Evolutionary conservation across 176 grass and related monocot genomes (phyloP), one percentile per base, ranked within the genome.

Genomic region (Poa pratensis): DNA sequence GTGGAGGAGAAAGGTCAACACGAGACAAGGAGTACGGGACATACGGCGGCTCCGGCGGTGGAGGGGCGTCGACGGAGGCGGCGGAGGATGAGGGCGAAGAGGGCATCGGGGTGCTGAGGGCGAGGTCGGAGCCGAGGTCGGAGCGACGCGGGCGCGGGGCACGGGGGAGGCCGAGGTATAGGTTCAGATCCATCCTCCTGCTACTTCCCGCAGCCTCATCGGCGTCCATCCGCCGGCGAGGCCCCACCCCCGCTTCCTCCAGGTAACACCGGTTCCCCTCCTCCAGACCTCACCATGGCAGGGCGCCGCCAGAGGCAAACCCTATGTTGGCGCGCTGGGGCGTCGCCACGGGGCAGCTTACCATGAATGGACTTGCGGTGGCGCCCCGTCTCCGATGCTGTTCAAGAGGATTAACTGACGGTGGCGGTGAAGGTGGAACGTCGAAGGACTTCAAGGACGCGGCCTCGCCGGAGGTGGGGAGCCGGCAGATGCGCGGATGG

Each of bases 141-240:
- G 85, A 87, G 84, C 94, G 86, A 39, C 90, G 93, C 39, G 86
- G 86, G 64, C 93, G 96, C 16, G 90, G 94, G 26, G 86, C 86
- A 73, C 71, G 94, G 57, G 93, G 94, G 57, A 92, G 92, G 23
- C 96, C 96, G 35, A 99, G 90, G 81, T 99, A 96, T 28, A 99
- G 96, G 80, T 99, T 99, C 89, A 99, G 90, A 99, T 99, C 96
- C 96, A 99, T 96, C 84, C 85, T 91, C 79, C 89, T 88, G 50
- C 79, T 85, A 68, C 84, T 94, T 26, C 74, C 73, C 66, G 69
- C 78, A 30, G 86, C 88, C 75, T 90, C 91, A 90, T 93, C 91
- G 60, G 88, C 74, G 42, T 87, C 91, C 91, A 93, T 93, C 17
- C 88, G 81, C 79, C 62, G 77, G 69, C 59, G 32, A 80, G 17